Percentiles rank a stretch among this genome's conserved stretches.
Evolutionary conservation across 495 filamentous ascomycete genomes (phyloP).

Genomic region (Lophiotrema nucula): DNA sequence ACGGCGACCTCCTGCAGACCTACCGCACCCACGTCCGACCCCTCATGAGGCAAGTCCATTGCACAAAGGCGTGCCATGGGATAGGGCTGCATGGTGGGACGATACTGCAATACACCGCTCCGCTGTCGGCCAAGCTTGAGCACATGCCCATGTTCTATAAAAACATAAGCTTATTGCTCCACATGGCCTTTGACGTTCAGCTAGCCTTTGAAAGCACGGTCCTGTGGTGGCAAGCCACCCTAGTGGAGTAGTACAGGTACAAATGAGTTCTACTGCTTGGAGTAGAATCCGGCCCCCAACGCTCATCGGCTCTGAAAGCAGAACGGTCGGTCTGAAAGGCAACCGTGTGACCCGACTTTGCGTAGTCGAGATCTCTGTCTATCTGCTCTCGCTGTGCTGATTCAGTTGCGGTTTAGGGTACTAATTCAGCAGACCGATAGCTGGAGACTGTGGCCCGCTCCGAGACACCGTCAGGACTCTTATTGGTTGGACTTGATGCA

Average conservation of each 20-base stretch:
- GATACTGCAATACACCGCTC: conserved; percentile 22
- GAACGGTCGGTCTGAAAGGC: background rate
- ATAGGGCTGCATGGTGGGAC: conserved; percentile 24
- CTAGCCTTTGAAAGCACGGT: background rate
- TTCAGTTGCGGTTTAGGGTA: no score
- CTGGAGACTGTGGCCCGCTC: no score
- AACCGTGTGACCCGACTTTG: background rate
- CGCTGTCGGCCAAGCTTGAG: conserved; percentile 10
- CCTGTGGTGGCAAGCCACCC: background rate
- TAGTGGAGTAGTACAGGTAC: background rate
- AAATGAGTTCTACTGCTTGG: background rate
- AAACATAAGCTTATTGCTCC: conserved; percentile 35
- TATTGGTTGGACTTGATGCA: no score
- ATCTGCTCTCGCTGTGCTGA: no score
- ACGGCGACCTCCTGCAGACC: no score
- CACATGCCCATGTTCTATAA: conserved; percentile 7
- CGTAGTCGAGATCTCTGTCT: no score
- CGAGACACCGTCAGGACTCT: no score
- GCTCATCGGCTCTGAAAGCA: no score
- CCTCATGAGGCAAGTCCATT: background rate
- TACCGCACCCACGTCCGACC: no score
- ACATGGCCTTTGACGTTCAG: conserved; percentile 10
- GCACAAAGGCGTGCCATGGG: background rate
- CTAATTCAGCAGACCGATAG: no score
- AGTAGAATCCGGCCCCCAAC: no score